phyloP scores from a whole-genome alignment of 1,284 basidiomycete genomes.

The Naganishia albida region DNA sequence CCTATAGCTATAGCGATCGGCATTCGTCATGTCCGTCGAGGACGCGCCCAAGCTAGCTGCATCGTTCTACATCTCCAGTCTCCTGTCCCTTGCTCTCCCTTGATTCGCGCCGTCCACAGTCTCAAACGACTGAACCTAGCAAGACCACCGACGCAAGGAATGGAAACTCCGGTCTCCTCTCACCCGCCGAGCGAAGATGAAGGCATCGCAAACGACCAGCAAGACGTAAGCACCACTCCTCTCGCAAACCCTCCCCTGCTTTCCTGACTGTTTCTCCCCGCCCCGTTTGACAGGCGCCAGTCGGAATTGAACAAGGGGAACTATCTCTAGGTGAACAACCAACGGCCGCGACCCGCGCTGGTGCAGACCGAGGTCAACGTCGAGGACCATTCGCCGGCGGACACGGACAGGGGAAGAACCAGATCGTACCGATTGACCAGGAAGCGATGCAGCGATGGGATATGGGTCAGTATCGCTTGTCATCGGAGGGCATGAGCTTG shows the following conservation, averaged over 20 bases:
- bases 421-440: background rate
- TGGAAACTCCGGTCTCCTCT: constrained; percentile 17
- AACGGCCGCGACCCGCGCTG: too few species aligned
- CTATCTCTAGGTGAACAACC: too few species aligned
- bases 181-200: constrained; percentile 3
- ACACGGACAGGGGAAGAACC: constrained; percentile 13
- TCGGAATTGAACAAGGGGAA: too few species aligned
- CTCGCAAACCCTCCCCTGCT: background rate
- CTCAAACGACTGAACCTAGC: too few species aligned
- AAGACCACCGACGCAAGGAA: background rate
- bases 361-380: background rate
- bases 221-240: background rate
- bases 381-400: background rate
- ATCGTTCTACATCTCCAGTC: background rate
- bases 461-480: background rate
- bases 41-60: background rate
- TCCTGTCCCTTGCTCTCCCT: background rate
- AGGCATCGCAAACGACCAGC: background rate
- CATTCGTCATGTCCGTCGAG: constrained; percentile 12
- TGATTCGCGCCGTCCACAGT: background rate
- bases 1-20: constrained; percentile 16
- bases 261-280: background rate
- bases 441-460: constrained; percentile 11
- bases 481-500: background rate
- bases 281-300: background rate